Base-by-base conservation (phyloP, 306 rosid genomes). In the Carpinus viminea region DNA sequence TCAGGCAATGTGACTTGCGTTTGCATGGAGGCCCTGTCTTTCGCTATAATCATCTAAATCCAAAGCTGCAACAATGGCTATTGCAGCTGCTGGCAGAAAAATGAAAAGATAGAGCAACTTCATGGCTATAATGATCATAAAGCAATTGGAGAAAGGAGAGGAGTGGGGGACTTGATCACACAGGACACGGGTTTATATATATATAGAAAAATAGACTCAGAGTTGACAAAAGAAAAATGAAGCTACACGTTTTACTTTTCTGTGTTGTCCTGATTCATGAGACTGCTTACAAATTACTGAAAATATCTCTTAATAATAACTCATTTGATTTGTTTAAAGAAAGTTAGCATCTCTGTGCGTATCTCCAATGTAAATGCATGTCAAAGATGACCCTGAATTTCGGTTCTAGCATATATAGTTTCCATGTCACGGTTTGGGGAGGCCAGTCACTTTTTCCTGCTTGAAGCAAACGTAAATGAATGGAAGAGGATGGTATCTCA, bases 281-380 rank as follows among this genome's bases (percentile, higher is more conserved):
- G 62, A 72, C 73, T 59, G 45, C 82, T 83, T 72, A 24, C 59
- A 64, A 74, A 74, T 43, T 43, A 83, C 81, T 68, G 73, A 74
- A 77, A 74, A 77, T 15, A 76, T 47, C 75, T 20, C 4, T 71
- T 74, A 7, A 26, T 53, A 45, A 75, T 76, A 80, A 66, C 82
- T 79, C 76, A 20, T 69, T 85, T 78, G 88, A 77, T 87, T 87
- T 82, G 71, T 31, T 20, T 41, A 41, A 82, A 82, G 88, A 72
- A 82, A 82, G 88, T 53, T 17, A 66, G 12, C 64, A 17, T 36
- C 45, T 73, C 75, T 61, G 76, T 31, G 3, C 34, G 34, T 55
- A 70, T 31, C 73, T 47, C 24, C 36, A 52, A n/a, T 59, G 61
- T 41, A n/a, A 50, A 61, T 51, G 24, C 70, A 70, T 41, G 80